Conservation (phyloP, 208 protist species). For the Angomonas deanei region DNA sequence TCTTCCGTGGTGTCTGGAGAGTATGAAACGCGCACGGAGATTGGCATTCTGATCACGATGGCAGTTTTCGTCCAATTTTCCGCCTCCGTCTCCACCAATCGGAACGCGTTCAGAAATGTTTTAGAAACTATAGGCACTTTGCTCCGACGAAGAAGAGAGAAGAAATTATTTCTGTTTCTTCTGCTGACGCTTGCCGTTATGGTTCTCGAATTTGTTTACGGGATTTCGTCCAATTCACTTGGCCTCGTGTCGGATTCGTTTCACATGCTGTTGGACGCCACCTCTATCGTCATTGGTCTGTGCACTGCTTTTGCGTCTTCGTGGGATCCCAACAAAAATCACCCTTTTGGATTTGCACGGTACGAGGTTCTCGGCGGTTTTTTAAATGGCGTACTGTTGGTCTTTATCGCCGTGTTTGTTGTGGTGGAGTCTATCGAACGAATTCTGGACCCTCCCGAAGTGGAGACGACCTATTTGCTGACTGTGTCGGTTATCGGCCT, state of each 20-base stretch:
- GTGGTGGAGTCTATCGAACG: constrained; percentile 76
- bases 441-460: constrained; percentile 70
- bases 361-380: constrained; percentile 84
- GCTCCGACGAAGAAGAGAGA: constrained; percentile 23
- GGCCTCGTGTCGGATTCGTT: constrained; percentile 95
- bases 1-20: no score
- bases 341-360: constrained; percentile 77
- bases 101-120: background rate
- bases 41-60: no score
- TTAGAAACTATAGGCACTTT: background rate
- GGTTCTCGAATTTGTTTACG: constrained; percentile 83
- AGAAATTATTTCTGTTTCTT: constrained; percentile 65
- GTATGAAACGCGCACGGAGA: no score
- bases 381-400: constrained; percentile 79
- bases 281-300: constrained; percentile 92
- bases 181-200: constrained; percentile 65
- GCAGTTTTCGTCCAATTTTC: no score
- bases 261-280: constrained; percentile 97
- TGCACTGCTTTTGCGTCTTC: constrained; percentile 90
- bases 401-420: constrained; percentile 77
- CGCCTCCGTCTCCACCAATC: background rate
- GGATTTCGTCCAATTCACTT: constrained; percentile 61
- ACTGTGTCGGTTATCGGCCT: constrained; percentile 75
- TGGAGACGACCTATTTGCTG: constrained; percentile 72
- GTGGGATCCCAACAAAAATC: constrained; percentile 70